Percentiles rank a stretch among this genome's conserved stretches.
Evolutionary conservation across 768 basidiomycete species (phyloP).

Genomic region (Suillus discolor): DNA sequence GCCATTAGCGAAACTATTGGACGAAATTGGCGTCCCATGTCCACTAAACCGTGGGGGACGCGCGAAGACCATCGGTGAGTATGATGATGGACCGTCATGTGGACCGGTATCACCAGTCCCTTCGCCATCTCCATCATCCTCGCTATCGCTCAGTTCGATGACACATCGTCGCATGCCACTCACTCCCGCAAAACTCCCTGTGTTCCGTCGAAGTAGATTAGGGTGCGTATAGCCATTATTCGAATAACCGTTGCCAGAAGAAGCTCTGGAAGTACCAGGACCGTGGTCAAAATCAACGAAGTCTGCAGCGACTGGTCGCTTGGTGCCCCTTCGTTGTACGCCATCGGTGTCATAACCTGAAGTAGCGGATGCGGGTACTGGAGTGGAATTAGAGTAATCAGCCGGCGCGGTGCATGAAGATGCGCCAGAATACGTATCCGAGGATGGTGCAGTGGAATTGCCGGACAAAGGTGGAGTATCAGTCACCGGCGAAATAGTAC

Average conservation of each 20-base stretch:
- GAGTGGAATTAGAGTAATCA: constrained; percentile 28
- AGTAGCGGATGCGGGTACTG: constrained; percentile 27
- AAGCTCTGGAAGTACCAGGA: constrained; percentile 31
- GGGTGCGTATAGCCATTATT: constrained; percentile 29
- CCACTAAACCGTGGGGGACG: constrained; percentile 19
- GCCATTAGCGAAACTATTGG: constrained; percentile 23
- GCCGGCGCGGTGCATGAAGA: constrained; percentile 9
- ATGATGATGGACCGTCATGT: constrained; percentile 28
- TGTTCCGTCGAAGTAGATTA: constrained; percentile 43
- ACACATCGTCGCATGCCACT: constrained; percentile 65
- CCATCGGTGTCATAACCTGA: constrained; percentile 23
- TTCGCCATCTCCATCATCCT: constrained; percentile 56
- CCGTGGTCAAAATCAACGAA: constrained; percentile 72
- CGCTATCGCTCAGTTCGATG: constrained; percentile 81
- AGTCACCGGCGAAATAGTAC: constrained; percentile 11
- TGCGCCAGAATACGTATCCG: constrained; percentile 12
- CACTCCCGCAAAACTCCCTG: constrained; percentile 60
- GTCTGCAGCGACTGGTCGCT: constrained; percentile 81
- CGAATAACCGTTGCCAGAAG: constrained; percentile 27
- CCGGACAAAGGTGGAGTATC: constrained; percentile 14
- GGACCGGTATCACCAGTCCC: constrained; percentile 26
- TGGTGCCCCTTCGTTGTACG: constrained; percentile 52
- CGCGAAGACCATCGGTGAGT: constrained; percentile 23
- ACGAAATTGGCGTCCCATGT: constrained; percentile 20
- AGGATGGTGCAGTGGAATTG: constrained; percentile 8